A percentile compares a stretch with the other conserved stretches of the same genome.
These are phyloP conservation scores for Boletus coccyginus DNA, from an alignment of 768 basidiomycete species.

Conservation along the genomic window DNA sequence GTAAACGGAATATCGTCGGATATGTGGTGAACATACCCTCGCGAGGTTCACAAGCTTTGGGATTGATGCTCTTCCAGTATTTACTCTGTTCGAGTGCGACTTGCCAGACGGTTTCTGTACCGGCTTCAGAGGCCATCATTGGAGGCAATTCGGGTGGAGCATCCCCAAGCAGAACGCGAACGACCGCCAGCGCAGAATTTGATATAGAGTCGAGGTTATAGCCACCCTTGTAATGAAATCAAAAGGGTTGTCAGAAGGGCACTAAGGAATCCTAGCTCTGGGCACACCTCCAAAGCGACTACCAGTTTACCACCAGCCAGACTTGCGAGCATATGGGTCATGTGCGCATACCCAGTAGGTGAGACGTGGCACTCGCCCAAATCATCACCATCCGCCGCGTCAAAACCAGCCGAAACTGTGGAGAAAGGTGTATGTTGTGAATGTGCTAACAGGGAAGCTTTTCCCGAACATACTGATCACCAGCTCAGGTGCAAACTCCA, in stretches of 20 bases:
- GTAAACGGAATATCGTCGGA: background rate
- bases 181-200: conserved; percentile 82
- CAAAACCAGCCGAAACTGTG: conserved; percentile 95
- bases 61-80: conserved; percentile 87
- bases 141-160: conserved; percentile 73
- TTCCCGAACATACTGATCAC: conserved; percentile 74
- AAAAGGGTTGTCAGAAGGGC: background rate
- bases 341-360: conserved; percentile 93
- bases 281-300: conserved; percentile 84
- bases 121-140: conserved; percentile 72
- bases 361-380: conserved; percentile 90
- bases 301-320: conserved; percentile 87
- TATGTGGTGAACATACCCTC: conserved; percentile 51
- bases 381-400: conserved; percentile 91
- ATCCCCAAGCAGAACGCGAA: conserved; percentile 85
- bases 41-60: conserved; percentile 76
- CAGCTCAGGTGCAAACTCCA: conserved; percentile 94
- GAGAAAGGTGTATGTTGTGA: background rate
- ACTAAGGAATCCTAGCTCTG: conserved; percentile 4
- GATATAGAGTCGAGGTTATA: conserved; percentile 92
- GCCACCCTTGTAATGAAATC: conserved; percentile 63
- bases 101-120: conserved; percentile 86
- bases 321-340: conserved; percentile 95
- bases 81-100: conserved; percentile 86
- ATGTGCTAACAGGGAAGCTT: background rate